phyloP scores from a whole-genome alignment of 139 green algal genomes.

The Micractinium sp. region DNA sequence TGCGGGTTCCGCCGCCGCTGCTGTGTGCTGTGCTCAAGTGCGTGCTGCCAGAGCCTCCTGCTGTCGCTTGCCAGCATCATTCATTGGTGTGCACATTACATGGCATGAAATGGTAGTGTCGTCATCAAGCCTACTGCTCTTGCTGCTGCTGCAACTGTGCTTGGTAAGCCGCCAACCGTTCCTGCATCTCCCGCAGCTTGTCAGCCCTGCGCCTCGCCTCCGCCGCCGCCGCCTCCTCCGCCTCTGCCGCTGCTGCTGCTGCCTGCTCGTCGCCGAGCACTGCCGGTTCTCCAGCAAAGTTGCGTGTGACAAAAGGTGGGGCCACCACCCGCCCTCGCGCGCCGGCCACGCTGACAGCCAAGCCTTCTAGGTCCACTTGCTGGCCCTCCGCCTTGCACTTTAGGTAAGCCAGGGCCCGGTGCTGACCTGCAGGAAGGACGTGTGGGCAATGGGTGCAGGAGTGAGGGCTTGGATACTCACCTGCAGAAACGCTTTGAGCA shows the following conservation, averaged over 20 bases:
- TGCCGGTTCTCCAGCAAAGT: not conserved
- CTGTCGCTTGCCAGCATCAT: no score
- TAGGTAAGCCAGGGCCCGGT: conserved; percentile 71
- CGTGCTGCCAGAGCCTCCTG: no score
- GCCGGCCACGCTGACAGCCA: conserved; percentile 2
- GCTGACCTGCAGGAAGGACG: conserved; percentile 10
- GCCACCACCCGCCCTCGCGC: conserved; percentile 8
- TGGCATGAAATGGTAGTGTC: no score
- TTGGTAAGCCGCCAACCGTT: conserved; percentile 66
- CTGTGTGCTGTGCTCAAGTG: no score
- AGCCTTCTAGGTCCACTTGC: conserved; percentile 54
- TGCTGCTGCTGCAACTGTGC: conserved; percentile 41
- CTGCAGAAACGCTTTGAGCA: not conserved
- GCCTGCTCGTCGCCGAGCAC: not conserved
- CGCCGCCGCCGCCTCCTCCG: not conserved
- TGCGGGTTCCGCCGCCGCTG: no score
- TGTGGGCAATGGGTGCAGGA: not conserved
- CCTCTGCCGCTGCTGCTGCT: not conserved
- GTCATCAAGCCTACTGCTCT: not conserved
- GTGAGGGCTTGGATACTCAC: no score
- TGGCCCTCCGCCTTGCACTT: conserved; percentile 48
- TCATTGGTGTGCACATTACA: no score
- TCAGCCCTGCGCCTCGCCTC: conserved; percentile 51
- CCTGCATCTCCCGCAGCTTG: conserved; percentile 66
- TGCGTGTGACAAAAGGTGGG: not conserved